Evolutionary conservation across 208 protist species (phyloP).

Genomic region (Vickermania ingenoplastis): DNA sequence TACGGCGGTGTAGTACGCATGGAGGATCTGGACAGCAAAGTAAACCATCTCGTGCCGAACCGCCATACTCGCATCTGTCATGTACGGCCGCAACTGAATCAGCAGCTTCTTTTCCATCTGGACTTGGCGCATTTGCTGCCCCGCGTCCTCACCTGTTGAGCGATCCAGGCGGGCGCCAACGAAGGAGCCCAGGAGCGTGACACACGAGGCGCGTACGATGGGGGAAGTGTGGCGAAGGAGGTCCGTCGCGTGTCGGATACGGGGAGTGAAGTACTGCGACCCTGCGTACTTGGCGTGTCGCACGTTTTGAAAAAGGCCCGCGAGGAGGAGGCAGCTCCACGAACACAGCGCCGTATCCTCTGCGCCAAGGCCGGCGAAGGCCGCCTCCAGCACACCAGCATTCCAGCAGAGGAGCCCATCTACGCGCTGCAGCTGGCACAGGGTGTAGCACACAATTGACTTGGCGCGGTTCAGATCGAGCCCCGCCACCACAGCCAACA

Average conservation of each 20-base stretch:
- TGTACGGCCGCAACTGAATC: slow-evolving; percentile 61
- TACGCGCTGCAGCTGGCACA: slow-evolving; percentile 68
- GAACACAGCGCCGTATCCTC: slow-evolving; percentile 66
- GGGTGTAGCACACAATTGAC: slow-evolving; percentile 90
- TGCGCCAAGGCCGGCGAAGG: slow-evolving; percentile 52
- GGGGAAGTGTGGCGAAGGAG: slow-evolving; percentile 77
- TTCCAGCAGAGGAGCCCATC: slow-evolving; percentile 77
- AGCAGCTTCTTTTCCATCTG: slow-evolving; percentile 84
- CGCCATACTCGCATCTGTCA: slow-evolving; percentile 80
- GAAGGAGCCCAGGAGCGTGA: slow-evolving; percentile 73
- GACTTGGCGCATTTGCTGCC: slow-evolving; percentile 59
- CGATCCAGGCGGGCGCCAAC: slow-evolving; percentile 53
- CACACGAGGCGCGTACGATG: slow-evolving; percentile 80
- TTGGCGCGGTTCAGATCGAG: slow-evolving; percentile 65
- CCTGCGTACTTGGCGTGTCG: slow-evolving; percentile 69
- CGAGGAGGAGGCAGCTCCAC: slow-evolving; percentile 75
- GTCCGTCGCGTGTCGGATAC: slow-evolving; percentile 56
- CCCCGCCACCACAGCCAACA: slow-evolving; percentile 68
- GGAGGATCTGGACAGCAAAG: slow-evolving; percentile 66
- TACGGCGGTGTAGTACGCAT: slow-evolving; percentile 43
- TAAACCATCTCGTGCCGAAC: slow-evolving; percentile 83
- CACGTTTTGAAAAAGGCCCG: slow-evolving; percentile 55
- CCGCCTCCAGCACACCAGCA: slow-evolving; percentile 64
- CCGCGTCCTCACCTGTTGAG: slow-evolving; percentile 18
- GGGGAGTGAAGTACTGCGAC: slow-evolving; percentile 64